Evolutionary conservation across 1,284 basidiomycete genomes (phyloP), one percentile per base, ranked within the genome.

Genomic region (Apiotrichum domesticum): DNA sequence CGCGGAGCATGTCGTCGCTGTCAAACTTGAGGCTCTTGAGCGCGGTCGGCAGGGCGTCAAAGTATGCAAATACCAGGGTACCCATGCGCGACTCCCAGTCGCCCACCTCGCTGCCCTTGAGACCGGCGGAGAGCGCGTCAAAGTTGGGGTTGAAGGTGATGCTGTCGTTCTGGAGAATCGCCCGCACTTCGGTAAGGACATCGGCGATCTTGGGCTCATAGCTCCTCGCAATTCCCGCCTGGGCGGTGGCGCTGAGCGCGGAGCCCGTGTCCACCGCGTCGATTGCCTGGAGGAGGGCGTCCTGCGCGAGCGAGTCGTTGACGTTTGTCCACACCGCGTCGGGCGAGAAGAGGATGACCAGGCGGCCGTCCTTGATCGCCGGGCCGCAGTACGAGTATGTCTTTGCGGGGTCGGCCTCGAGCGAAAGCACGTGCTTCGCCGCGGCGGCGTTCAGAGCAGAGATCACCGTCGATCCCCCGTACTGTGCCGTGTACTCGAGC

Each of bases 1-100:
- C 55, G 46, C 49, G 51, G 21, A 52, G 50, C 37, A 57, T n/a
- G 40, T 57, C 55, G 46, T 57, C 55, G 3, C 6, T 15, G 40
- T 46, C 50, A 35, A 57, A 47, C 51, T 52, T 52, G 3, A 15
- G 2, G 32, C 15, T 9, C 40, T 52, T 48, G 29, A 55, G 54
- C 14, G 13, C 3, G 37, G 3, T 11, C 10, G 5, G 14, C 8
- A 35, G 13, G 6, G 15, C 54, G 32, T 55, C 54, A 46, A 51
- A 55, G 49, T 55, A 55, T 10, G 35, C 33, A 29, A 56, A 14
- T 0, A 15, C 40, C 34, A 37, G 14, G 34, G 14, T 21, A 6
- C 34, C 34, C 9, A 47, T 15, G 6, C 34, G 34, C 15, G 4
- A 8, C 15, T 47, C 45, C 50, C 50, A 56, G 45, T 47, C 44